Evolutionary conservation across 345 rosid species (phyloP).

Genomic region (Trapa bicornis): DNA sequence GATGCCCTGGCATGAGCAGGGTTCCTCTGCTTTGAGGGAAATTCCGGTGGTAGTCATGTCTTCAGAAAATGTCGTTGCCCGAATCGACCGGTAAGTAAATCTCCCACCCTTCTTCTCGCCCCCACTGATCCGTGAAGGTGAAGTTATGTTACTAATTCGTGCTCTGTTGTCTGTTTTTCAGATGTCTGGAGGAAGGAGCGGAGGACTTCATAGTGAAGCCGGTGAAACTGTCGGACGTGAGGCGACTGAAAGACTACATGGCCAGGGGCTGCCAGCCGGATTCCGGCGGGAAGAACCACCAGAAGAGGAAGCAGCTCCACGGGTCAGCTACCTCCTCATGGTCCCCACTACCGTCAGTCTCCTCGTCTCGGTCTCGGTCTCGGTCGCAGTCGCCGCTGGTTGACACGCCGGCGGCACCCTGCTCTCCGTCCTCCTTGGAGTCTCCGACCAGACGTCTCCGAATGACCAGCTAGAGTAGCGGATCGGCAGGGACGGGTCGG

Average conservation of each 20-base stretch:
- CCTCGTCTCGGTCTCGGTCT: conserved; percentile 2
- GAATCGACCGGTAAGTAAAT: conserved; percentile 72
- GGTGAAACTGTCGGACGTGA: conserved; percentile 77
- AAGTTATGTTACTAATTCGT: no score
- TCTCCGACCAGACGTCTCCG: conserved; percentile 40
- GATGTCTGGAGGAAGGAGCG: conserved; percentile 96
- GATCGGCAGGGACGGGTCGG: neutral
- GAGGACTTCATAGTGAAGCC: conserved; percentile 87
- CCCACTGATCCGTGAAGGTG: no score
- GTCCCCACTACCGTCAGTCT: conserved; percentile 16
- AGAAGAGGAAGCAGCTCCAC: conserved; percentile 52
- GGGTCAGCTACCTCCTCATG: conserved; percentile 18
- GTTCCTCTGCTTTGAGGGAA: conserved; percentile 57
- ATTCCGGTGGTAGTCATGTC: conserved; percentile 94
- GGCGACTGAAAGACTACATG: conserved; percentile 51
- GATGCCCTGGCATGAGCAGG: conserved; percentile 6
- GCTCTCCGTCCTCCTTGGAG: conserved; percentile 39
- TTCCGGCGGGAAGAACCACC: conserved; percentile 12
- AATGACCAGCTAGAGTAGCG: conserved; percentile 16
- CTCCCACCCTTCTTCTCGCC: neutral
- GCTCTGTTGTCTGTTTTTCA: conserved; percentile 8
- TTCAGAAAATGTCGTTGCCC: conserved; percentile 68
- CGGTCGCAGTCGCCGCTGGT: conserved; percentile 16
- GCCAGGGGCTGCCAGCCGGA: conserved; percentile 16
- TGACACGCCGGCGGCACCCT: conserved; percentile 30